Evolutionary conservation across 257 asterid species (phyloP).

Genomic region (Lantana camara): DNA sequence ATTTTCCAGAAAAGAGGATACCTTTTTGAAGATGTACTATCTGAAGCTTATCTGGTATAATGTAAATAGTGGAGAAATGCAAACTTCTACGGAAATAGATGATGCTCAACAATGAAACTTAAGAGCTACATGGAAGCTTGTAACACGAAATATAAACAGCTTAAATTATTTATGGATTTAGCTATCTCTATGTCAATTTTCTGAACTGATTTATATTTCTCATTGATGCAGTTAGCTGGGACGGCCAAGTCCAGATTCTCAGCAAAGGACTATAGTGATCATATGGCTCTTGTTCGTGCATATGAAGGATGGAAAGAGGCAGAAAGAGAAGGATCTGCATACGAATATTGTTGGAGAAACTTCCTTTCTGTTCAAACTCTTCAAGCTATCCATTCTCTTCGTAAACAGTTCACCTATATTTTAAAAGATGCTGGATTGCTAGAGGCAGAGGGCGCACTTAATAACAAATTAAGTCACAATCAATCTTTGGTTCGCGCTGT

Average conservation of each 20-base stretch:
- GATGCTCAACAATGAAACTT: not conserved
- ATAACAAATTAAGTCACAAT: slow-evolving; percentile 84
- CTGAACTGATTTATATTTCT: slow-evolving; percentile 26
- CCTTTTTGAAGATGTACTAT: too few species aligned
- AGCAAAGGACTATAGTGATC: slow-evolving; percentile 98
- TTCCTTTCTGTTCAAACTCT: slow-evolving; percentile 95
- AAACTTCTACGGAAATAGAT: not conserved
- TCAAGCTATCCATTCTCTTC: slow-evolving; percentile 94
- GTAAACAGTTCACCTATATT: slow-evolving; percentile 88
- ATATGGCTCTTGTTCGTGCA: slow-evolving; percentile 99
- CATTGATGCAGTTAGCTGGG: slow-evolving; percentile 77
- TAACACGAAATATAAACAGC: slow-evolving; percentile 1
- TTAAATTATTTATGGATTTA: not conserved
- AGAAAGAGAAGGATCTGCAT: slow-evolving; percentile 95
- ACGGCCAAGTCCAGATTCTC: slow-evolving; percentile 95
- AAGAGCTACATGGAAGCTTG: not conserved
- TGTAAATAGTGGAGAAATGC: not conserved
- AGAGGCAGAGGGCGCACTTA: slow-evolving; percentile 58
- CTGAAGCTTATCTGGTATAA: not conserved
- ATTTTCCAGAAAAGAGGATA: too few species aligned
- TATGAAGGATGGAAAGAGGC: slow-evolving; percentile 99
- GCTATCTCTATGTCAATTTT: slow-evolving; percentile 7
- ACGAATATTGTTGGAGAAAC: slow-evolving; percentile 97
- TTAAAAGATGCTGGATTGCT: slow-evolving; percentile 86
- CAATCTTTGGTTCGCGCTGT: slow-evolving; percentile 97